phyloP scores from a whole-genome alignment of 2,329 filamentous ascomycete species.

The Botrytis fabae region DNA sequence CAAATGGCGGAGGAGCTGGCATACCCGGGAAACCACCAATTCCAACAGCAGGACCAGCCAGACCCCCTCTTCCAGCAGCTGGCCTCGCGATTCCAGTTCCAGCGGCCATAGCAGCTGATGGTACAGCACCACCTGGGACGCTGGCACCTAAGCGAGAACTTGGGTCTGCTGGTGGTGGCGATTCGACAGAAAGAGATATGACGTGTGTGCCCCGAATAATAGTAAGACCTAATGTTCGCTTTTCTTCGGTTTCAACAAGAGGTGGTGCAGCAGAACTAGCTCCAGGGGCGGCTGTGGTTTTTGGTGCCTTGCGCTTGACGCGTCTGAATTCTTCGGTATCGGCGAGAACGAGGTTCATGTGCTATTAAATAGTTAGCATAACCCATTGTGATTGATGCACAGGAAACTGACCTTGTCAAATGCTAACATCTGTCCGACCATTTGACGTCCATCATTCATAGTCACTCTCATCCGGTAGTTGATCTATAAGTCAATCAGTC shows the following conservation, averaged over 20 bases:
- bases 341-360: slow-evolving; percentile 98
- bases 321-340: slow-evolving; percentile 98
- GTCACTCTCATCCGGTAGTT: slow-evolving; percentile 99
- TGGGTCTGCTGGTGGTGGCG: slow-evolving; percentile 90
- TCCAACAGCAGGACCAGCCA: slow-evolving; percentile 84
- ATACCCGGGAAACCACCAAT: slow-evolving; percentile 70
- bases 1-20: slow-evolving; percentile 52
- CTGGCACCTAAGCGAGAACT: slow-evolving; percentile 82
- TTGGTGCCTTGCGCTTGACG: slow-evolving; percentile 80
- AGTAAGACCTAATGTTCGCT: slow-evolving; percentile 91
- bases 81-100: slow-evolving; percentile 90
- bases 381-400: not conserved
- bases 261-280: slow-evolving; percentile 61
- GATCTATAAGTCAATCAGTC: slow-evolving; percentile 61
- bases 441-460: slow-evolving; percentile 90
- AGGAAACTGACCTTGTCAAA: slow-evolving; percentile 79
- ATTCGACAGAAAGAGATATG: slow-evolving; percentile 92
- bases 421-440: slow-evolving; percentile 96
- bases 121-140: slow-evolving; percentile 59
- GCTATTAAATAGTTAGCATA: slow-evolving; percentile 51
- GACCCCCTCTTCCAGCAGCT: slow-evolving; percentile 86
- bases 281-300: slow-evolving; percentile 56
- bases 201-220: slow-evolving; percentile 95
- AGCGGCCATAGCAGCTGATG: slow-evolving; percentile 65
- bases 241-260: slow-evolving; percentile 88